A percentile compares a stretch with the other conserved stretches of the same genome.
These are phyloP conservation scores for Eimeria zaria DNA, from an alignment of 169 alveolate genomes.

Conservation along the genomic window DNA sequence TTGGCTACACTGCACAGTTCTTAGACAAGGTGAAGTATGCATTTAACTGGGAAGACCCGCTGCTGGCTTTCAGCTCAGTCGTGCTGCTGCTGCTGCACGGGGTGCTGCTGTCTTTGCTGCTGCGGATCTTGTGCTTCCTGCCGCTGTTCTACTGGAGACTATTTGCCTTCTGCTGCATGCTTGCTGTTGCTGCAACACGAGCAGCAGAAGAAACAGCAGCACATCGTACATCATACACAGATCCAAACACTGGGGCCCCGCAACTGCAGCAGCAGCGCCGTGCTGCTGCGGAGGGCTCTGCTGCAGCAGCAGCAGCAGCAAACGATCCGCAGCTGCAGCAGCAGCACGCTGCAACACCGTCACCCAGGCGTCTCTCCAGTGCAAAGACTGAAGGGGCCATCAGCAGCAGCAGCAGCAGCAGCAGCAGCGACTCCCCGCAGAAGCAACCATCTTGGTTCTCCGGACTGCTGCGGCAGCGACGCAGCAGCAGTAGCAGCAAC, in stretches of 20 bases:
- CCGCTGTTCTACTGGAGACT: constrained; percentile 79
- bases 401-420: constrained; percentile 28
- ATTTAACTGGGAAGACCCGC: constrained; percentile 85
- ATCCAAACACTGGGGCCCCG: neutral
- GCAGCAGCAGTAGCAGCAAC: constrained; percentile 60
- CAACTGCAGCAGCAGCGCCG: constrained; percentile 32
- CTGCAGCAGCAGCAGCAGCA: constrained; percentile 48
- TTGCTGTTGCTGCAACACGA: neutral
- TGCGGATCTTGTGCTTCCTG: constrained; percentile 1
- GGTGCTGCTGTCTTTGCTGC: constrained; percentile 40
- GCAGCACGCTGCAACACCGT: constrained; percentile 19
- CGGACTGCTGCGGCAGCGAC: constrained; percentile 22
- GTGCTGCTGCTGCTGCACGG: constrained; percentile 48
- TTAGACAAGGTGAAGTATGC: constrained; percentile 83
- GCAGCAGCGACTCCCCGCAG: neutral
- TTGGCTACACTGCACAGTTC: constrained; percentile 74
- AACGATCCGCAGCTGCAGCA: constrained; percentile 16
- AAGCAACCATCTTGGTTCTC: neutral
- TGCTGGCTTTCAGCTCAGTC: constrained; percentile 60
- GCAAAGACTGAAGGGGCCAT: neutral
- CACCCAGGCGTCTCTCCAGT: neutral
- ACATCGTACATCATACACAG: neutral
- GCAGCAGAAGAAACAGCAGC: constrained; percentile 6
- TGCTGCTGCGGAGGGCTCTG: neutral
- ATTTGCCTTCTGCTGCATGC: constrained; percentile 26